These are phyloP conservation scores for Fusarium sp. DNA, from an alignment of 2,329 filamentous ascomycete species.

Conservation along the genomic window DNA sequence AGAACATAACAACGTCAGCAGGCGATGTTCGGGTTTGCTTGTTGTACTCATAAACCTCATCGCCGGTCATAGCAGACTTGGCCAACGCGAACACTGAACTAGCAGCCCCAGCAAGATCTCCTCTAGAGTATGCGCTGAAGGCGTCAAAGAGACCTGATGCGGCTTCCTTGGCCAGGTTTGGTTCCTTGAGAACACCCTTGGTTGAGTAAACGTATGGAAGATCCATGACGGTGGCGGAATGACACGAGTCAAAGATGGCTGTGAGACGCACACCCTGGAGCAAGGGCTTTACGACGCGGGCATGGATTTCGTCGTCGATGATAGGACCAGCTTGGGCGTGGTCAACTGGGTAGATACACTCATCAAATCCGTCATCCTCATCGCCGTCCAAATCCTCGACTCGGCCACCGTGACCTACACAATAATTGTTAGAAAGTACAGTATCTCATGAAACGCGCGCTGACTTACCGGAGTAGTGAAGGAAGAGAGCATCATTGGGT, in stretches of 20 bases:
- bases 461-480: slow-evolving; percentile 75
- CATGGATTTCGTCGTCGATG: slow-evolving; percentile 82
- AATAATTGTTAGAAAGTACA: slow-evolving; percentile 16
- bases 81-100: slow-evolving; percentile 83
- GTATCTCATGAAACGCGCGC: not conserved
- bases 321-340: slow-evolving; percentile 77
- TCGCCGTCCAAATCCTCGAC: slow-evolving; percentile 79
- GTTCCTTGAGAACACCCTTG: slow-evolving; percentile 82
- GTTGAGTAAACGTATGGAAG: slow-evolving; percentile 85
- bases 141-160: slow-evolving; percentile 77
- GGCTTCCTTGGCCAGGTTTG: slow-evolving; percentile 83
- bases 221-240: slow-evolving; percentile 81
- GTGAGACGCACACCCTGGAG: slow-evolving; percentile 85
- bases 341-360: slow-evolving; percentile 83
- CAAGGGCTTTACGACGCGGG: slow-evolving; percentile 80
- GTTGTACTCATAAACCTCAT: slow-evolving; percentile 82
- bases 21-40: slow-evolving; percentile 91
- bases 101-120: slow-evolving; percentile 85
- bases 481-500: slow-evolving; percentile 80
- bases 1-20: slow-evolving; percentile 98
- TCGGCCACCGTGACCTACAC: slow-evolving; percentile 77
- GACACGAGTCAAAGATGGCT: slow-evolving; percentile 84
- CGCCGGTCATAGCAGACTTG: slow-evolving; percentile 86
- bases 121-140: slow-evolving; percentile 81
- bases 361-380: slow-evolving; percentile 81